A percentile compares a stretch with the other conserved stretches of the same genome.
phyloP scores from a whole-genome alignment of 2,329 filamentous ascomycete genomes.

The Colletotrichum sp. region DNA sequence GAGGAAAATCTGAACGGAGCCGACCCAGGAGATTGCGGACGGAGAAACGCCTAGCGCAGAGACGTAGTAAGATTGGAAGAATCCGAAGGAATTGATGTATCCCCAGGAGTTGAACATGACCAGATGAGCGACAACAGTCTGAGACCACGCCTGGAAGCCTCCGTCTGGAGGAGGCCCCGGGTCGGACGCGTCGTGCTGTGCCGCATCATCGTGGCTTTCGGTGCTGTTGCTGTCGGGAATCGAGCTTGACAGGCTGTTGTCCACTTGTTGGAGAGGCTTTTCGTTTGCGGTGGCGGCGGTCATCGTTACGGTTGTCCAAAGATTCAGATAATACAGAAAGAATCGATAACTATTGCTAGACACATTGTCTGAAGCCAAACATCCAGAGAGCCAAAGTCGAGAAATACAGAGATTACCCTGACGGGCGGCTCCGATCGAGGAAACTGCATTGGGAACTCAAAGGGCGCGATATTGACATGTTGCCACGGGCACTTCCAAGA shows the following conservation, averaged over 20 bases:
- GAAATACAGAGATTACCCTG: background rate
- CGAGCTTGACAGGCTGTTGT: background rate
- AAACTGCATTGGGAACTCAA: background rate
- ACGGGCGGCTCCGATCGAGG: background rate
- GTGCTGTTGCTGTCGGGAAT: background rate
- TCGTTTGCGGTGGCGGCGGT: background rate
- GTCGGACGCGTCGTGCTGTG: background rate
- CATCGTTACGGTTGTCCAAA: background rate
- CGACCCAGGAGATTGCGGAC: background rate
- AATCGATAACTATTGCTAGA: background rate
- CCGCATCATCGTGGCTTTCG: background rate
- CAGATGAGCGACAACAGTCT: background rate
- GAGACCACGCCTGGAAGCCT: background rate
- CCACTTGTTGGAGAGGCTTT: background rate
- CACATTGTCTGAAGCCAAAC: background rate
- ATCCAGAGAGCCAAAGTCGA: background rate
- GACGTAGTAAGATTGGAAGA: conserved; percentile 43
- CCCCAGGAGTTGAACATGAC: background rate
- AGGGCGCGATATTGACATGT: background rate
- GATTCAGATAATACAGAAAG: background rate
- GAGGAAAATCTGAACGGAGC: background rate
- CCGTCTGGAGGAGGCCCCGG: background rate
- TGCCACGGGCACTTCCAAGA: background rate
- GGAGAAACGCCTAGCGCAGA: background rate
- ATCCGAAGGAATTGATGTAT: conserved; percentile 31